Percentiles rank a stretch among this genome's conserved stretches.
Conservation (phyloP, 1,139 yeast genomes). For the Zygoascus sp. region DNA sequence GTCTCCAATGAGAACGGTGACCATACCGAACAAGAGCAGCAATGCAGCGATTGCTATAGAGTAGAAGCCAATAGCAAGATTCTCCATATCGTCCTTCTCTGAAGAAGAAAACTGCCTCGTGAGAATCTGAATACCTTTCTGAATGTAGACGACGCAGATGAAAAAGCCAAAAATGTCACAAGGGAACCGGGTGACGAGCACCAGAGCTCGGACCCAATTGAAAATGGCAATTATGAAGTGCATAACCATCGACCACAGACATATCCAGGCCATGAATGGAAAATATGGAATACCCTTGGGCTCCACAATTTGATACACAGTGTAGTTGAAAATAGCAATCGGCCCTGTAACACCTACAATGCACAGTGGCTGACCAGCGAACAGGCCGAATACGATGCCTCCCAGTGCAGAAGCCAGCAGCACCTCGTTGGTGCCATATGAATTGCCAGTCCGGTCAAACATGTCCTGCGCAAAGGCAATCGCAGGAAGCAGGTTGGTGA, state of each 20-base stretch:
- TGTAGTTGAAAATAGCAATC: constrained; percentile 82
- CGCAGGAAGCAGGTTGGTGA: constrained; percentile 88
- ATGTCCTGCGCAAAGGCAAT: constrained; percentile 95
- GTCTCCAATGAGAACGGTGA: constrained; percentile 56
- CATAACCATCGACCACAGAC: constrained; percentile 83
- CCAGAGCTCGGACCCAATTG: constrained; percentile 65
- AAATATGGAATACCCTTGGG: constrained; percentile 67
- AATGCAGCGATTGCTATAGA: constrained; percentile 67
- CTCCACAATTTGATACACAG: constrained; percentile 75
- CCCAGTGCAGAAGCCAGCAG: constrained; percentile 79
- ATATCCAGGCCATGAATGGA: constrained; percentile 95
- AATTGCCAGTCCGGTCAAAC: constrained; percentile 79
- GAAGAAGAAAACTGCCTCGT: constrained; percentile 57
- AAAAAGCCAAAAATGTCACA: constrained; percentile 94
- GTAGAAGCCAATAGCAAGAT: constrained; percentile 63
- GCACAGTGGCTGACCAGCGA: constrained; percentile 87
- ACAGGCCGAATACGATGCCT: constrained; percentile 79
- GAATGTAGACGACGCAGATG: constrained; percentile 83
- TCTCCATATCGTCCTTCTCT: constrained; percentile 23
- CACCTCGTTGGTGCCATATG: constrained; percentile 90
- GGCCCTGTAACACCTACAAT: constrained; percentile 98
- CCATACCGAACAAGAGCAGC: constrained; percentile 71
- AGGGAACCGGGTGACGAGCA: constrained; percentile 73
- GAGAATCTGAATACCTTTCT: constrained; percentile 83
- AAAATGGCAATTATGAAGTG: constrained; percentile 69